Evolutionary conservation across 2,329 filamentous ascomycete species (phyloP).

Genomic region (Pseudogymnoascus sp.): DNA sequence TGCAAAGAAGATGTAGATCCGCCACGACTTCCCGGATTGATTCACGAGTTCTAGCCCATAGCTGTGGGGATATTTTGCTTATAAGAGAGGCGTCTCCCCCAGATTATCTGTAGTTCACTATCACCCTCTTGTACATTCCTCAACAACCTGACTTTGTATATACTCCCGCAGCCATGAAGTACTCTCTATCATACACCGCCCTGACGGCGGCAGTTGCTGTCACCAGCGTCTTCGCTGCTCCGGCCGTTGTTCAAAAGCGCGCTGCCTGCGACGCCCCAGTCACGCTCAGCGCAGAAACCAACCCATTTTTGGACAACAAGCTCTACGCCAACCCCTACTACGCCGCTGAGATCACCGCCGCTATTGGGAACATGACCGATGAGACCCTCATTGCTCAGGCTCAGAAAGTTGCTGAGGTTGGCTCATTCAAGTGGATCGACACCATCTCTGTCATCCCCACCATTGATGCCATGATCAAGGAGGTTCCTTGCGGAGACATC

Average conservation of each 20-base stretch:
- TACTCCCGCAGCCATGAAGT: constrained; percentile 1
- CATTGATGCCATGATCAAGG: constrained; percentile 38
- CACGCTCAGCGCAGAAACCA: constrained; percentile 27
- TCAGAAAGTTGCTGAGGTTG: constrained; percentile 35
- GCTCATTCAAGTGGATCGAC: constrained; percentile 45
- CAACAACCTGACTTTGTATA: neutral
- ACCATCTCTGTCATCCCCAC: constrained; percentile 40
- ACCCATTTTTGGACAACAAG: constrained; percentile 42
- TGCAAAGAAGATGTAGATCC: constrained; percentile 5
- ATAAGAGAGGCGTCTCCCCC: neutral
- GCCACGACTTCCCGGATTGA: neutral
- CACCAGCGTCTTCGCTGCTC: constrained; percentile 8
- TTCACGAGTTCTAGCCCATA: neutral
- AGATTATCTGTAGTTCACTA: neutral
- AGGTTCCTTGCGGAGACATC: constrained; percentile 38
- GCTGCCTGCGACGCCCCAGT: constrained; percentile 20
- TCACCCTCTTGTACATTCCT: constrained; percentile 4
- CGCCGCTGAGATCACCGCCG: constrained; percentile 44
- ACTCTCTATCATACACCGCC: neutral
- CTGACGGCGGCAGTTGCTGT: constrained; percentile 4
- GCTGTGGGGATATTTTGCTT: neutral
- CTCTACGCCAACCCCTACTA: constrained; percentile 48
- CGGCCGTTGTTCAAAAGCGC: constrained; percentile 1
- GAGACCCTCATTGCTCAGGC: constrained; percentile 36
- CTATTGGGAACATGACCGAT: constrained; percentile 44